Percentiles rank a stretch among this genome's conserved stretches.
Conservation (phyloP, 2,329 filamentous ascomycete genomes). For the Nemania sp. region DNA sequence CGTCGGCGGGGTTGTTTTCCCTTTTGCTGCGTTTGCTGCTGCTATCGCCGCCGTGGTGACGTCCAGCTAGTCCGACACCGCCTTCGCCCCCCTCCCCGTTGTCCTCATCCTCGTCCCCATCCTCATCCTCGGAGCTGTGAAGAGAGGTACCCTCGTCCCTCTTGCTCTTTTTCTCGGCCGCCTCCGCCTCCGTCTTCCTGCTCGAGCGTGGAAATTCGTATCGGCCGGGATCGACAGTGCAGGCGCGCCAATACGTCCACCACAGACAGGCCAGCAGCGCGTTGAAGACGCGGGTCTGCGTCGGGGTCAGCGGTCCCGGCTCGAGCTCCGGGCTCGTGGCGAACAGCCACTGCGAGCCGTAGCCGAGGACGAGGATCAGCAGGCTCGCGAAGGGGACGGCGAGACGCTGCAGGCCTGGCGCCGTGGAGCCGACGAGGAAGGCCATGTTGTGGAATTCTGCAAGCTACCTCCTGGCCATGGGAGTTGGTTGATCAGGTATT, state of each 20-base stretch:
- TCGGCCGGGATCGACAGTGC: constrained; percentile 61
- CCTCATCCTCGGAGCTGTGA: constrained; percentile 34
- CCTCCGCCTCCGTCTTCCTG: constrained; percentile 3
- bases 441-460: constrained; percentile 33
- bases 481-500: neutral
- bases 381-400: constrained; percentile 70
- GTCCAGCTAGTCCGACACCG: too few relatives aligned
- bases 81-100: neutral
- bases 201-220: constrained; percentile 48
- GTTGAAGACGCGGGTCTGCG: constrained; percentile 69
- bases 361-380: constrained; percentile 71
- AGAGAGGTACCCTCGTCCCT: constrained; percentile 34
- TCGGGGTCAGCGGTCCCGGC: constrained; percentile 61
- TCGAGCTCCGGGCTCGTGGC: constrained; percentile 60
- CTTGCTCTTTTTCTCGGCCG: constrained; percentile 28
- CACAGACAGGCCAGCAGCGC: constrained; percentile 65
- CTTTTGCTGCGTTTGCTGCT: too few relatives aligned
- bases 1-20: neutral
- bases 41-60: neutral
- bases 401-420: constrained; percentile 53
- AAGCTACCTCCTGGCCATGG: constrained; percentile 26
- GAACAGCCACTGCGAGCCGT: constrained; percentile 74
- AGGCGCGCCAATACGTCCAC: constrained; percentile 69
- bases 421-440: constrained; percentile 39
- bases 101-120: constrained; percentile 16